Conservation (phyloP, 164 flowering plant species). For the Brasenia schreberi region DNA sequence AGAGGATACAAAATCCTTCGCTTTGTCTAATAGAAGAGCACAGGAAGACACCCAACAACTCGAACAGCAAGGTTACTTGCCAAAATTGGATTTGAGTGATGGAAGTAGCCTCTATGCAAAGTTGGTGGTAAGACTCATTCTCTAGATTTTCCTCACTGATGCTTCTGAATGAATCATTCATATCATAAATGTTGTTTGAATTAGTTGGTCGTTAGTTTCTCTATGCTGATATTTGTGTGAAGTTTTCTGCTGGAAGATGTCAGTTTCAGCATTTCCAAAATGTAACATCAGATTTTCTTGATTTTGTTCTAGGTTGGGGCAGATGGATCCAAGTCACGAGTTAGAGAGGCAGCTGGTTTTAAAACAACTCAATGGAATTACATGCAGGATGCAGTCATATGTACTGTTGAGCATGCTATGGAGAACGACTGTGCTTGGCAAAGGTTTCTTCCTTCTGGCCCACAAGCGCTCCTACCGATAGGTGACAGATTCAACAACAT, state of each 20-base stretch:
- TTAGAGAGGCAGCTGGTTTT: constrained; percentile 79
- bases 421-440: constrained; percentile 93
- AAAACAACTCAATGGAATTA: constrained; percentile 86
- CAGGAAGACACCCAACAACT: background rate
- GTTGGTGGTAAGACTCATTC: constrained; percentile 55
- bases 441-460: constrained; percentile 85
- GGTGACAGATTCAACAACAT: constrained; percentile 90
- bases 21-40: background rate
- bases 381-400: constrained; percentile 83
- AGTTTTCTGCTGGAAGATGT: background rate
- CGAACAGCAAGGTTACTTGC: constrained; percentile 20
- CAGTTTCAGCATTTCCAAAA: background rate
- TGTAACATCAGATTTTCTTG: background rate
- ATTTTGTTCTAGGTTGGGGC: constrained; percentile 67
- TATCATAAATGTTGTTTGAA: background rate
- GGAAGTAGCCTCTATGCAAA: constrained; percentile 65
- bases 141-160: background rate
- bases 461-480: constrained; percentile 87
- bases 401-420: constrained; percentile 68
- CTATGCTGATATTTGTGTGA: background rate
- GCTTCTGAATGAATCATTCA: background rate
- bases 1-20: constrained; percentile 4
- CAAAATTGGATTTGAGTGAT: constrained; percentile 64
- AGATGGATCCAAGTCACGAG: constrained; percentile 88
- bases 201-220: background rate